Evolutionary conservation across 208 protist genomes (phyloP).

Genomic region (Willaertia magna): DNA sequence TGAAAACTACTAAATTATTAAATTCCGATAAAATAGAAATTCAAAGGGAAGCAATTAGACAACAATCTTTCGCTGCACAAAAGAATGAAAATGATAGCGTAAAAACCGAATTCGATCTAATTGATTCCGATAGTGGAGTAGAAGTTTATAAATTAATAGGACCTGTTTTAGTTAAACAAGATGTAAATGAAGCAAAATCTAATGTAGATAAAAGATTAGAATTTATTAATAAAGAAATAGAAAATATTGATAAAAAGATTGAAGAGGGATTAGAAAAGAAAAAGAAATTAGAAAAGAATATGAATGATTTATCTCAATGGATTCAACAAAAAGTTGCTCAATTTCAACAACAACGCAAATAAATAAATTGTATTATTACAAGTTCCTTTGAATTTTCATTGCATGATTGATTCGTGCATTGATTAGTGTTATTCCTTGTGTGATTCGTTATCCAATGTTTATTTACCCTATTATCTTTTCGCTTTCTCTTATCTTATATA

Average conservation of each 20-base stretch:
- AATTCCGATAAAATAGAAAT: background rate
- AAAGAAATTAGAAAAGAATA: background rate
- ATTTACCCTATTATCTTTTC: no score
- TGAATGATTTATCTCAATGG: background rate
- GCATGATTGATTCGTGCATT: no score
- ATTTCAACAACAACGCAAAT: background rate
- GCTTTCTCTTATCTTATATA: no score
- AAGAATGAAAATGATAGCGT: slow-evolving; percentile 26
- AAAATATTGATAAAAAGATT: background rate
- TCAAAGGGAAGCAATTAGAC: background rate
- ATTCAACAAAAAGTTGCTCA: background rate
- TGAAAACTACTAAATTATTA: background rate
- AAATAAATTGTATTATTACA: no score
- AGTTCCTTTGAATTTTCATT: no score
- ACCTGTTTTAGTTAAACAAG: slow-evolving; percentile 26
- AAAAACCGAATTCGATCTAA: slow-evolving; percentile 13
- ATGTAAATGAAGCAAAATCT: slow-evolving; percentile 12
- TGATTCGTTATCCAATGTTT: no score
- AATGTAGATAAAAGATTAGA: slow-evolving; percentile 29
- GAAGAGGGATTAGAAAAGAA: background rate
- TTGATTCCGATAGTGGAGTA: slow-evolving; percentile 9
- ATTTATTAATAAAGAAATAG: slow-evolving; percentile 21
- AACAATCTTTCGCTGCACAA: background rate
- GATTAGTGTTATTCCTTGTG: no score
- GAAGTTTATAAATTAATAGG: slow-evolving; percentile 31